Evolutionary conservation across 306 rosid species (phyloP).

Genomic region (Alnus glutinosa): DNA sequence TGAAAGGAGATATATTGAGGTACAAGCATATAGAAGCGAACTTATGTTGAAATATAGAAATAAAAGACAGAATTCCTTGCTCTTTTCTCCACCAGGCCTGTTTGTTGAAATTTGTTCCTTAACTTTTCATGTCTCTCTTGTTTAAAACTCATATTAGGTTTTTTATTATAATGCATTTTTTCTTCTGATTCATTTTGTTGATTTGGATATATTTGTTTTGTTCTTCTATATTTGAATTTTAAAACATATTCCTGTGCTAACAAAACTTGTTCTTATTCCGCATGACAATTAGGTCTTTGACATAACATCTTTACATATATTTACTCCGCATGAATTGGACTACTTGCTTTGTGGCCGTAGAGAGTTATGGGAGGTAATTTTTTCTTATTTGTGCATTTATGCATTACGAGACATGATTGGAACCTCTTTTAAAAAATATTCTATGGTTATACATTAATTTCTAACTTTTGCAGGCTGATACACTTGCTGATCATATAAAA

Average conservation of each 20-base stretch:
- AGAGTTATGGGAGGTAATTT: constrained; percentile 92
- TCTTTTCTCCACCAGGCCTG: background rate
- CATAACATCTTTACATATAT: constrained; percentile 73
- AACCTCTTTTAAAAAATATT: background rate
- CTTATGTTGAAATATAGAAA: background rate
- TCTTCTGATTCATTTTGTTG: background rate
- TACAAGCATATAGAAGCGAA: background rate
- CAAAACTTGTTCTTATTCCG: constrained; percentile 13
- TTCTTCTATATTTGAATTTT: background rate
- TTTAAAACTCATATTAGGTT: background rate
- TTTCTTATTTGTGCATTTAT: background rate
- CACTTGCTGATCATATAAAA: constrained; percentile 90
- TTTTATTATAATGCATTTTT: background rate
- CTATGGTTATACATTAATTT: background rate
- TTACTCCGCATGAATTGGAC: constrained; percentile 88
- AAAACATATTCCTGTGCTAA: background rate
- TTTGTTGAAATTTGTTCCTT: background rate
- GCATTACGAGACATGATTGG: background rate
- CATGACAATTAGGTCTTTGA: constrained; percentile 75
- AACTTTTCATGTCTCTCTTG: background rate
- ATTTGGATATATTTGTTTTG: background rate
- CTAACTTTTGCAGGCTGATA: constrained; percentile 64
- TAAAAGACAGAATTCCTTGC: background rate
- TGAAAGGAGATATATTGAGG: background rate
- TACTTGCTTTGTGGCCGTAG: constrained; percentile 92